Evolutionary conservation across 2,329 filamentous ascomycete genomes (phyloP), one percentile per base, ranked within the genome.

Genomic region (Colletotrichum sidae): DNA sequence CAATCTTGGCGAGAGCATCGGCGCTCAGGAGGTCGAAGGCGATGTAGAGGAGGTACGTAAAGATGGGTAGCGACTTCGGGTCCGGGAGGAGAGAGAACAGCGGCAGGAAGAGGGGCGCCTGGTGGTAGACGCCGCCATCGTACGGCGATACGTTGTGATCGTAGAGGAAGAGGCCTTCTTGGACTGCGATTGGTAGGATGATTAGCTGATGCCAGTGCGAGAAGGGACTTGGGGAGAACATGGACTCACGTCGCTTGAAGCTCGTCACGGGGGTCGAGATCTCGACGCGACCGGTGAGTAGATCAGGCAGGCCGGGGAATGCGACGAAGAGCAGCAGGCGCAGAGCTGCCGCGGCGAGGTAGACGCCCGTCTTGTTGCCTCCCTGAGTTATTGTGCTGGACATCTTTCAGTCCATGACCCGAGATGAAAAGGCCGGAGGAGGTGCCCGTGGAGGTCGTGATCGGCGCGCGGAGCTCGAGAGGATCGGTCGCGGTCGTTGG

Each of bases 131-230:
- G 72, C 96, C 96, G 69, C 96, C 96, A 77, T 99, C 94, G 81
- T 98, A 99, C 1, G 96, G 96, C 66, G 94, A 97, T 62, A 98
- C 92, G 81, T 97, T 96, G 78, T 96, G 93, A 69, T 92, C 94
- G 78, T 98, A 98, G 25, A 99, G 88, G 74, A 97, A 99, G 63
- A 99, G 83, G 17, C 96, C 96, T 80, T 99, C 96, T 84, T 98
- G 95, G 60, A 98, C 93, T 97, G 72, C 2, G 10, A 46, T 17
- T 9, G 35, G 6, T 4, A 15, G 5, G 1, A 12, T 33, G 7
- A 35, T 68, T 45, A 61, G 58, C 60, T 17, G 62, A 64, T 62
- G n/a, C 13, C 13, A 44, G 15, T n/a, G 8, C 15, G n/a, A 12
- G 9, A 7, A 17, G 10, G n/a, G 45, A 12, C 7, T 1, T 4